Conservation (phyloP, 2,329 filamentous ascomycete species). For the Graphilbum sp. region DNA sequence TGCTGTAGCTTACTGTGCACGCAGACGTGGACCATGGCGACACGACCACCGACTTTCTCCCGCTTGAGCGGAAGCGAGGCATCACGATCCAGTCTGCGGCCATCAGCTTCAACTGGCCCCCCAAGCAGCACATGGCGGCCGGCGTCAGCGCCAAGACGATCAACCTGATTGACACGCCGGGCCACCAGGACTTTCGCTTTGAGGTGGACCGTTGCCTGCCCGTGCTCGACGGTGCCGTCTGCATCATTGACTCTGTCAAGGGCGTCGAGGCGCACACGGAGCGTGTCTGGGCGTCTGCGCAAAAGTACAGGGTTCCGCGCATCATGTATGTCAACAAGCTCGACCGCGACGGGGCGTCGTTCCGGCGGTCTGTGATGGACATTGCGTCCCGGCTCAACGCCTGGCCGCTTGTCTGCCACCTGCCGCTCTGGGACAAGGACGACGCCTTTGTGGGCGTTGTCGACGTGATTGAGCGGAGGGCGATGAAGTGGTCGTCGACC, state of each 20-base stretch:
- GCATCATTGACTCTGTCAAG: conserved; percentile 21
- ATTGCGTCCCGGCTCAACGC: conserved; percentile 63
- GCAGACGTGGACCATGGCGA: conserved; percentile 91
- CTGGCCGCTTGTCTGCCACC: conserved; percentile 84
- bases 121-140: conserved; percentile 21
- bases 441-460: conserved; percentile 63
- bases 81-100: conserved; percentile 97
- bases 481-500: conserved; percentile 51
- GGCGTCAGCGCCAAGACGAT: conserved; percentile 45
- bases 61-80: conserved; percentile 76
- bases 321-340: conserved; percentile 75
- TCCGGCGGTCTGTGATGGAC: conserved; percentile 72
- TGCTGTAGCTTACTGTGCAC: background rate
- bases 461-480: conserved; percentile 62
- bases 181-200: conserved; percentile 94
- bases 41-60: conserved; percentile 92
- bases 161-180: conserved; percentile 90
- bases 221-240: conserved; percentile 18
- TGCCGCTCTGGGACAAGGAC: conserved; percentile 83
- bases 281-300: conserved; percentile 85
- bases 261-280: conserved; percentile 89
- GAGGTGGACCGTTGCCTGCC: conserved; percentile 77
- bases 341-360: conserved; percentile 66
- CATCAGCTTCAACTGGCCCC: conserved; percentile 86
- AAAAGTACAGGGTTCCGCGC: conserved; percentile 68